Evolutionary conservation across 768 basidiomycete species (phyloP).

Genomic region (Mycena haematopus): DNA sequence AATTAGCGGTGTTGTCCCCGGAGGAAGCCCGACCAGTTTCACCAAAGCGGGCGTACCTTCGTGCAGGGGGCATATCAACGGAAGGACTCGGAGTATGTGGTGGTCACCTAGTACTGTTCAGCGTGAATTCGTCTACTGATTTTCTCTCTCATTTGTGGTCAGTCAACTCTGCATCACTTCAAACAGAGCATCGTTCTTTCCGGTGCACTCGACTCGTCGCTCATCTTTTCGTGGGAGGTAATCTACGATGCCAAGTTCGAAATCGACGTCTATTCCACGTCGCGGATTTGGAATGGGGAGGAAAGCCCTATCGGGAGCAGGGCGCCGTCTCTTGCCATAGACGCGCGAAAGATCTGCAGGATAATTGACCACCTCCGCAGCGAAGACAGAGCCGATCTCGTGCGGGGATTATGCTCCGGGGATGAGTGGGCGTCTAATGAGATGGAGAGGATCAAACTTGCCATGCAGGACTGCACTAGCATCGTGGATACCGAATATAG

Average conservation of each 20-base stretch:
- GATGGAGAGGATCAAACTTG: conserved; percentile 15
- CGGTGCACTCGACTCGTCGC: conserved; percentile 16
- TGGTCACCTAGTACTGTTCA: neutral
- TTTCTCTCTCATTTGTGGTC: neutral
- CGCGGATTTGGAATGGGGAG: conserved; percentile 20
- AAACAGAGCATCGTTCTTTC: conserved; percentile 25
- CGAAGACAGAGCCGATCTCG: conserved; percentile 14
- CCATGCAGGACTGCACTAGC: conserved; percentile 23
- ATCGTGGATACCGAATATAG: conserved; percentile 18
- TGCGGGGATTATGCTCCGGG: conserved; percentile 15
- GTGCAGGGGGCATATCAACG: neutral
- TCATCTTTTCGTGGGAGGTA: conserved; percentile 1
- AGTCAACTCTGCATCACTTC: conserved; percentile 27
- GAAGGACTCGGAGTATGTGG: neutral
- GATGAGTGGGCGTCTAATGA: conserved; percentile 17
- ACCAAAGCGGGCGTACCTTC: neutral
- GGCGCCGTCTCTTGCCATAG: conserved; percentile 5
- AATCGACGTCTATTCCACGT: conserved; percentile 23
- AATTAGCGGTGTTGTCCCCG: neutral
- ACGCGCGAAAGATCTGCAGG: conserved; percentile 16
- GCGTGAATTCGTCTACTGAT: neutral
- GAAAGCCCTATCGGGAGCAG: neutral
- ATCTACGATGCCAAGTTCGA: neutral
- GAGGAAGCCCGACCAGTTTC: neutral
- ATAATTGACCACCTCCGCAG: conserved; percentile 11